Evolutionary conservation across 2,329 filamentous ascomycete species (phyloP), one percentile per base, ranked within the genome.

Genomic region (Ophiostoma populinum): DNA sequence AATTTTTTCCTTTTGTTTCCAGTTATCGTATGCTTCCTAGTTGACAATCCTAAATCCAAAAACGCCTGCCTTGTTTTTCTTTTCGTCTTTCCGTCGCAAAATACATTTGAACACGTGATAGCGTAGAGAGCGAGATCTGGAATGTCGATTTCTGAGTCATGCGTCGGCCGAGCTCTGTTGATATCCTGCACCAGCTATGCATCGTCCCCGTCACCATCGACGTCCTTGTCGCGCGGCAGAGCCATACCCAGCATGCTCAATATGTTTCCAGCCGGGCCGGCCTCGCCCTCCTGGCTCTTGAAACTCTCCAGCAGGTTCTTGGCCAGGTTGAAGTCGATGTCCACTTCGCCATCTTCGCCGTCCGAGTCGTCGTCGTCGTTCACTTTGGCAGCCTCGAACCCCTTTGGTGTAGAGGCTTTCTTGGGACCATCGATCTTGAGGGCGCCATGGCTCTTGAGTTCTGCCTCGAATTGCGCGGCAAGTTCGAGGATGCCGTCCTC

Each of bases 251-350:
- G 79, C 57, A 92, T 68, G 6, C 75, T 77, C 48, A 98, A 65
- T 40, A 98, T 60, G 51, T 94, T 95, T 1, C 86, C 75, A 2
- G 80, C 80, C 1, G 90, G 90, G 0, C 90, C 90, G 21, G 82
- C 65, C 61, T 79, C 70, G 10, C 90, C 90, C 13, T 65, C 82
- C 53, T 95, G 87, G 12, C 80, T 77, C 50, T 92, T 92, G 56
- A 98, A 86, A 47, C 82, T 87, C 53, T 94, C 83, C 2, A 98
- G 62, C 36, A 98, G 62, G 48, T 95, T 95, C 53, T 80, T 83
- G 13, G 81, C 85, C 17, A 98, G 62, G 42, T 90, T 87, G 45
- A 85, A 80, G 50, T 95, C 81, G 19, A 90, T 71, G 42, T 85
- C 65, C 5, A 90, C 67, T 35, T 78, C 73, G 0, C 69, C 65